phyloP scores from a whole-genome alignment of 2,329 filamentous ascomycete genomes.

The Thielaviopsis punctulata region DNA sequence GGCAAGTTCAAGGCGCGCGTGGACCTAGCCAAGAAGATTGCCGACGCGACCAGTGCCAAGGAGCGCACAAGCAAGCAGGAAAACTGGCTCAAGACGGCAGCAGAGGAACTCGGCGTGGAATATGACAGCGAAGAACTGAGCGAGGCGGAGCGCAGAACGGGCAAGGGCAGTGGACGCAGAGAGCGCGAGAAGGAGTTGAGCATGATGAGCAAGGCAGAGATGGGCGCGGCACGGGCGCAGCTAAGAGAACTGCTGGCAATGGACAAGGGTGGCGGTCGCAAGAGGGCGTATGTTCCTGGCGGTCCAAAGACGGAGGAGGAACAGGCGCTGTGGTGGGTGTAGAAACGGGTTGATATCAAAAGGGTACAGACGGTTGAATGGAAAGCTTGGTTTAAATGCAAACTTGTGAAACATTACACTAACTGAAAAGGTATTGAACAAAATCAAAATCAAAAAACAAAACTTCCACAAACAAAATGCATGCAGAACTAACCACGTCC shows the following conservation, averaged over 20 bases:
- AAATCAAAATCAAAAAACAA: not conserved
- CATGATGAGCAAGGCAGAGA: slow-evolving; percentile 53
- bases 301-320: slow-evolving; percentile 2
- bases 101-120: slow-evolving; percentile 84
- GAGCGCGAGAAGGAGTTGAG: slow-evolving; percentile 57
- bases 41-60: slow-evolving; percentile 69
- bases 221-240: slow-evolving; percentile 52
- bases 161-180: slow-evolving; percentile 56
- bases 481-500: slow-evolving; percentile 5
- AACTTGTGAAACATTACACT: not conserved
- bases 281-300: slow-evolving; percentile 66
- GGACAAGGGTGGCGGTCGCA: slow-evolving; percentile 74
- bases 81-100: slow-evolving; percentile 65
- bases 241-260: slow-evolving; percentile 52
- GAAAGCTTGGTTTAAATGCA: not conserved
- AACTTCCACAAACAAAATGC: not conserved
- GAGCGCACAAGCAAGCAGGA: slow-evolving; percentile 74
- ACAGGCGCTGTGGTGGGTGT: slow-evolving; percentile 10
- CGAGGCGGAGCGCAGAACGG: slow-evolving; percentile 55
- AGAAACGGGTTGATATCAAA: not conserved
- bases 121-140: slow-evolving; percentile 83
- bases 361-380: not conserved
- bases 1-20: slow-evolving; percentile 60
- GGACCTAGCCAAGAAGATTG: slow-evolving; percentile 68
- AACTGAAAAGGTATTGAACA: not conserved